Evolutionary conservation across 805 yeast species (phyloP).

Genomic region (Sungouiozyma intestinalis): DNA sequence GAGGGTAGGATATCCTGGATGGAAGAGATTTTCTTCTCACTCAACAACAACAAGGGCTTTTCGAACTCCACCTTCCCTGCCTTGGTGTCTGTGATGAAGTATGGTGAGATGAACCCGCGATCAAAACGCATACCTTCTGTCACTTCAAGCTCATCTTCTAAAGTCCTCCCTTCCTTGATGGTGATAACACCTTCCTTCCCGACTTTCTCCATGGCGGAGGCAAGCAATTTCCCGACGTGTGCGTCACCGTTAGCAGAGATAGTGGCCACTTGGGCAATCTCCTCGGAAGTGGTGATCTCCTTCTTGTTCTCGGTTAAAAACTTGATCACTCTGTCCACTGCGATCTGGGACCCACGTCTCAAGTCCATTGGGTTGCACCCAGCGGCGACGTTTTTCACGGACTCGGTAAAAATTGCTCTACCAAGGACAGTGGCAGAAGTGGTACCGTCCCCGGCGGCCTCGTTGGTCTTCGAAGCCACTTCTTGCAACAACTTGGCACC

Average conservation of each 20-base stretch:
- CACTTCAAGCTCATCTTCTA: constrained; percentile 92
- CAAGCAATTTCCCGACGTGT: constrained; percentile 84
- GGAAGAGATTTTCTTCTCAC: constrained; percentile 87
- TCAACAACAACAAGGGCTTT: constrained; percentile 77
- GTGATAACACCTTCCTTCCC: constrained; percentile 99
- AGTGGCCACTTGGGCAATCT: constrained; percentile 96
- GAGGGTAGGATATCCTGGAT: constrained; percentile 90
- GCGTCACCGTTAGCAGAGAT: constrained; percentile 94
- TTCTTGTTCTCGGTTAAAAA: constrained; percentile 78
- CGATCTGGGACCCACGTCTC: constrained; percentile 95
- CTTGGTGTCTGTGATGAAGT: constrained; percentile 90
- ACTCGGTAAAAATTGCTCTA: constrained; percentile 88
- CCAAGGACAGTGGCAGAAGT: constrained; percentile 96
- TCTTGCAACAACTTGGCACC: constrained; percentile 94
- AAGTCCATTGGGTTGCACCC: constrained; percentile 99
- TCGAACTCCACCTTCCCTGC: constrained; percentile 90
- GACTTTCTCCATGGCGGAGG: constrained; percentile 95
- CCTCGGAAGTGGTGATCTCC: constrained; percentile 87
- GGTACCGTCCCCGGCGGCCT: constrained; percentile 97
- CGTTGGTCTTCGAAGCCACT: constrained; percentile 95
- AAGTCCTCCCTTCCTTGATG: constrained; percentile 92
- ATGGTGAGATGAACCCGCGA: constrained; percentile 94
- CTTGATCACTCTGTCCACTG: constrained; percentile 85
- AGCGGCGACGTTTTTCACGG: constrained; percentile 94
- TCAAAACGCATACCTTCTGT: constrained; percentile 98